phyloP scores from a whole-genome alignment of 306 rosid genomes.

The Abrus pulchellus region DNA sequence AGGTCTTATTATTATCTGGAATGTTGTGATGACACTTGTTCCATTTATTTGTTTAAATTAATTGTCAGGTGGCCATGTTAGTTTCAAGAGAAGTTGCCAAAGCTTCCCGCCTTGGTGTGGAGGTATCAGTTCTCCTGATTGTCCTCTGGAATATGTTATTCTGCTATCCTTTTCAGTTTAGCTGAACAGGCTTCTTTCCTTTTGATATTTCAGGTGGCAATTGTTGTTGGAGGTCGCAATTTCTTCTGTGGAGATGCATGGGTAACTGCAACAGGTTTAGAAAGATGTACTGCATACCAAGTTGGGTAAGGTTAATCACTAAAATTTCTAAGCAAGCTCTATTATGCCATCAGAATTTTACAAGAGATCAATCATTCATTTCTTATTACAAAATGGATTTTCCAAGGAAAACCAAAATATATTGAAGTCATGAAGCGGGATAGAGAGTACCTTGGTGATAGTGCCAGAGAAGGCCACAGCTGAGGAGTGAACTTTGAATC shows the following conservation, averaged over 20 bases:
- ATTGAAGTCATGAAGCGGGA: conserved; percentile 7
- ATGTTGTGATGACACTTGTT: conserved; percentile 23
- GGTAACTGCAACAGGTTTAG: conserved; percentile 88
- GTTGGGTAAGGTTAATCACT: conserved; percentile 76
- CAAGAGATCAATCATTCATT: background rate
- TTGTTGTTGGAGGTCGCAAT: conserved; percentile 95
- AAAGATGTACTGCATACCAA: conserved; percentile 93
- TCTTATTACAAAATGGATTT: conserved; percentile 35
- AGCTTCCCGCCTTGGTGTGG: conserved; percentile 88
- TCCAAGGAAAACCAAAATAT: conserved; percentile 25
- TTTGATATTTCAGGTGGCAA: conserved; percentile 73
- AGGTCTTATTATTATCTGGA: conserved; percentile 31
- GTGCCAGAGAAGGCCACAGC: conserved; percentile 14
- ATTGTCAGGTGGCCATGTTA: conserved; percentile 76
- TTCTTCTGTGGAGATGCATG: conserved; percentile 96
- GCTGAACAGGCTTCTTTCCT: conserved; percentile 34
- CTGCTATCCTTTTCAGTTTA: conserved; percentile 36
- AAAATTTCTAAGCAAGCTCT: conserved; percentile 21
- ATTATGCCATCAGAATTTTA: conserved; percentile 31
- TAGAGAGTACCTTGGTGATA: conserved; percentile 27
- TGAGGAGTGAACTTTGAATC: conserved; percentile 33
- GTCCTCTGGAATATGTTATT: conserved; percentile 20
- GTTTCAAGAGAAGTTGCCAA: conserved; percentile 85
- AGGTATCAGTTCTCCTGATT: conserved; percentile 66
- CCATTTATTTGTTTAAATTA: conserved; percentile 43